Evolutionary conservation across 1,284 basidiomycete genomes (phyloP), one percentile per base, ranked within the genome.

Genomic region (Tilletia setariae): DNA sequence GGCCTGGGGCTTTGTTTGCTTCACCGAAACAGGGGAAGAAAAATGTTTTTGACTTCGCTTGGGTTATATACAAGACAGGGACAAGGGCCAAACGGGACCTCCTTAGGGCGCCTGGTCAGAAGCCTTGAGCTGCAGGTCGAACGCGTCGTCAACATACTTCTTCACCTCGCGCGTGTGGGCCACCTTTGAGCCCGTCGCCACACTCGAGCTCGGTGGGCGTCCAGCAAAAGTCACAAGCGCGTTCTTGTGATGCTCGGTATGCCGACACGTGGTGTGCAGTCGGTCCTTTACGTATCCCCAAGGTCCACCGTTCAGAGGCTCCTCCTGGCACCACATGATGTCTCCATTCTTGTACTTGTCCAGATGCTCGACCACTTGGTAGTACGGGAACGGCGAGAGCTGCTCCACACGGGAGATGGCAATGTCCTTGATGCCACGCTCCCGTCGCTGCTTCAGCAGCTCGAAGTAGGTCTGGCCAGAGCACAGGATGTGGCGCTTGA

Each of bases 331-430:
- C 92, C 93, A 97, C 66, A 93, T 85, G 53, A 96, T 83, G 75
- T 91, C 90, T 32, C 94, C 92, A 83, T 98, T 96, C 73, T 94
- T 92, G 86, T 97, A 98, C 84, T 89, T 90, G 86, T 98, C 95
- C 46, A 82, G 67, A 30, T 71, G 70, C 68, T 72, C 68, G 19
- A 75, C 70, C 13, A 81, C 68, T 9, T 78, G 56, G 56, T 97
- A 94, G 83, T 98, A 98, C 63, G 96, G 94, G 87, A 98, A 91
- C 1, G 95, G 96, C 49, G 91, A 93, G 67, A 98, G 80, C 85
- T 98, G 95, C 84, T 99, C 96, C 63, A 98, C 83, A 67, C 96
- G 87, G 78, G 92, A 94, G 80, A 98, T 97, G 42, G 90, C 95
- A 70, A 98, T 87, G 80, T 98, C 90, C 77, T 91, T 91, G 86